phyloP scores from a whole-genome alignment of 768 basidiomycete genomes.

The Porphyrellus cyaneotinctus region DNA sequence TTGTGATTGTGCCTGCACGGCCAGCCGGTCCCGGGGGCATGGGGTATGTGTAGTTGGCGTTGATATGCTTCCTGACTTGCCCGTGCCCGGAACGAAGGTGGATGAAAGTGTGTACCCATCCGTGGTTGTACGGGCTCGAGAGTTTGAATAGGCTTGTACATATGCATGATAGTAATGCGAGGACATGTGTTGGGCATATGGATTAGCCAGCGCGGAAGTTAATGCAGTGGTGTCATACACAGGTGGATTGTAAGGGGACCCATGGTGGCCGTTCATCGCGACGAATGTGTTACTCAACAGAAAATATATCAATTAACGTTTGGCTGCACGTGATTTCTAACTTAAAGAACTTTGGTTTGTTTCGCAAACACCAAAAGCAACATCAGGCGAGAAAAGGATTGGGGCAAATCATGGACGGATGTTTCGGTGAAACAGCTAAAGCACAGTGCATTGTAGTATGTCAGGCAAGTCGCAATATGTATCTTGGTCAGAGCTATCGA shows the following conservation, averaged over 20 bases:
- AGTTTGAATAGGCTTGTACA: constrained; percentile 30
- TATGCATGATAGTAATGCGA: constrained; percentile 58
- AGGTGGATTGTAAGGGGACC: constrained; percentile 13
- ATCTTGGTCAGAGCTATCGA: constrained; percentile 23
- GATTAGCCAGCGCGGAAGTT: constrained; percentile 26
- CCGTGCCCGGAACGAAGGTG: constrained; percentile 30
- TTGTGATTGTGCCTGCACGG: background rate
- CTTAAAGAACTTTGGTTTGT: background rate
- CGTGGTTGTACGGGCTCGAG: constrained; percentile 22
- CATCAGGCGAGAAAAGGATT: constrained; percentile 1
- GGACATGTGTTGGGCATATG: constrained; percentile 32
- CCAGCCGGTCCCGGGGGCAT: constrained; percentile 1
- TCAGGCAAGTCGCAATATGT: constrained; percentile 27
- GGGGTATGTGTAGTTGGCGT: background rate
- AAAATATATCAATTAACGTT: background rate
- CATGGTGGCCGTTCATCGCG: constrained; percentile 12
- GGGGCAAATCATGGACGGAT: constrained; percentile 18
- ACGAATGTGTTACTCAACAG: background rate
- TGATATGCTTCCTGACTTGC: background rate
- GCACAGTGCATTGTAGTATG: constrained; percentile 33
- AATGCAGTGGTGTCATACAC: constrained; percentile 24
- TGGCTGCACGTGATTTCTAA: constrained; percentile 19
- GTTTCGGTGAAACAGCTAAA: constrained; percentile 22
- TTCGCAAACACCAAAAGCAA: constrained; percentile 6
- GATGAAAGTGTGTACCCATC: constrained; percentile 40